Conservation (phyloP, 1,139 yeast genomes). For the Meyerozyma sp. region DNA sequence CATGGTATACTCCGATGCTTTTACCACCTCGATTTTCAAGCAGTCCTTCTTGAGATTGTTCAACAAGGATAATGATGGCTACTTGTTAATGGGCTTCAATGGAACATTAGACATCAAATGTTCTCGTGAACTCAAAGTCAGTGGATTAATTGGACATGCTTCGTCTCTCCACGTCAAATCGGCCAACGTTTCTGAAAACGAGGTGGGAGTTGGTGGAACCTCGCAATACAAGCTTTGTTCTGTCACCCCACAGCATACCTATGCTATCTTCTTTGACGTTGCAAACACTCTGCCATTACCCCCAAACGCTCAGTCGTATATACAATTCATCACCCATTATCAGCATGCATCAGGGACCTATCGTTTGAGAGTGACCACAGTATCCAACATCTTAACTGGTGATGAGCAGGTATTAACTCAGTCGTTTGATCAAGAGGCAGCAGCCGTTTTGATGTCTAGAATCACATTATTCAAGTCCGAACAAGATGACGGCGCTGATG, state of each 20-base stretch:
- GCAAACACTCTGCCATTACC: slow-evolving; percentile 47
- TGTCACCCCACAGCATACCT: slow-evolving; percentile 79
- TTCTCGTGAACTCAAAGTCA: slow-evolving; percentile 80
- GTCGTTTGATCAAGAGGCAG: slow-evolving; percentile 97
- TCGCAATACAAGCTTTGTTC: slow-evolving; percentile 83
- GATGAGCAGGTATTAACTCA: slow-evolving; percentile 47
- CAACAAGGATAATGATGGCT: slow-evolving; percentile 81
- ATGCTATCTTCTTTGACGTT: slow-evolving; percentile 85
- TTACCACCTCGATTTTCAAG: slow-evolving; percentile 93
- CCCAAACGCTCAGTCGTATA: slow-evolving; percentile 49
- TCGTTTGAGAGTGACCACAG: slow-evolving; percentile 88
- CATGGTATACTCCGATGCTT: slow-evolving; percentile 85
- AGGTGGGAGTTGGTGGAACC: slow-evolving; percentile 90
- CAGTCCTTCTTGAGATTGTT: slow-evolving; percentile 88
- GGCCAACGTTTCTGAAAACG: slow-evolving; percentile 81
- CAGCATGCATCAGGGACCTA: slow-evolving; percentile 79
- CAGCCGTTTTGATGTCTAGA: slow-evolving; percentile 93
- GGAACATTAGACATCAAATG: slow-evolving; percentile 85
- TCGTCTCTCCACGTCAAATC: slow-evolving; percentile 62
- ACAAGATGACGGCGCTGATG: slow-evolving; percentile 54
- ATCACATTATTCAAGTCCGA: slow-evolving; percentile 88
- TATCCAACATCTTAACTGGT: slow-evolving; percentile 57
- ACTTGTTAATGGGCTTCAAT: slow-evolving; percentile 80
- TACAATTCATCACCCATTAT: slow-evolving; percentile 71
- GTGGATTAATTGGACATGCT: slow-evolving; percentile 94